These are phyloP conservation scores for Borovskyia barvae DNA, from an alignment of 208 protist genomes.

Conservation along the genomic window DNA sequence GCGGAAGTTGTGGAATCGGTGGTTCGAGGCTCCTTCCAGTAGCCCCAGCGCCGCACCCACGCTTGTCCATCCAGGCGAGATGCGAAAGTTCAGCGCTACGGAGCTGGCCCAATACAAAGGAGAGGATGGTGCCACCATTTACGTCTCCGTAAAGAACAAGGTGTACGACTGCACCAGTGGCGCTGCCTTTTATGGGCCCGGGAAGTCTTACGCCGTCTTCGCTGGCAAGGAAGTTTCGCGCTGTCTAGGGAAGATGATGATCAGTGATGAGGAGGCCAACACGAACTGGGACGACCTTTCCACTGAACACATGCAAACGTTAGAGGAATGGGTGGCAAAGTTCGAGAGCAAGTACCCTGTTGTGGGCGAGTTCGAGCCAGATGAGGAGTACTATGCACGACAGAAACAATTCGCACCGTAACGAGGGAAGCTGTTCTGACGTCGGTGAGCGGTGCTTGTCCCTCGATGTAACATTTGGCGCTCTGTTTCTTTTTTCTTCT, in stretches of 20 bases:
- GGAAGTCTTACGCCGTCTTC: conserved; percentile 74
- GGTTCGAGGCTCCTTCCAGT: not conserved
- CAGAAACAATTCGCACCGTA: conserved; percentile 37
- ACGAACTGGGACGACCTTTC: conserved; percentile 67
- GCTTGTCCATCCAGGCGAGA: not conserved
- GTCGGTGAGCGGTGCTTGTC: not conserved
- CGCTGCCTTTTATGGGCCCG: conserved; percentile 73
- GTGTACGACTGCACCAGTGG: conserved; percentile 77
- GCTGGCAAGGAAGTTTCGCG: conserved; percentile 78
- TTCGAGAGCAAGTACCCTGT: conserved; percentile 77
- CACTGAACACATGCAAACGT: conserved; percentile 52
- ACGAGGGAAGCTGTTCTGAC: not conserved
- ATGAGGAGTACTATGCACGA: conserved; percentile 40
- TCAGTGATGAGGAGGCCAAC: conserved; percentile 77
- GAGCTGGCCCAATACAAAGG: conserved; percentile 54
- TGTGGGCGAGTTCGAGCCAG: conserved; percentile 46
- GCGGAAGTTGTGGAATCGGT: conserved; percentile 11
- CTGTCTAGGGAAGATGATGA: conserved; percentile 80
- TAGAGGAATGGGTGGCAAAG: conserved; percentile 77
- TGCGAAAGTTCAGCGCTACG: conserved; percentile 38
- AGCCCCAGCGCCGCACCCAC: not conserved
- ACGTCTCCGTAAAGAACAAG: conserved; percentile 76
- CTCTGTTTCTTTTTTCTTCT: too few species aligned
- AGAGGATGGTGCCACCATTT: conserved; percentile 40
- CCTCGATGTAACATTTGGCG: too few species aligned